Evolutionary conservation across 2,329 filamentous ascomycete species (phyloP).

Genomic region (Curvularia spicifera): DNA sequence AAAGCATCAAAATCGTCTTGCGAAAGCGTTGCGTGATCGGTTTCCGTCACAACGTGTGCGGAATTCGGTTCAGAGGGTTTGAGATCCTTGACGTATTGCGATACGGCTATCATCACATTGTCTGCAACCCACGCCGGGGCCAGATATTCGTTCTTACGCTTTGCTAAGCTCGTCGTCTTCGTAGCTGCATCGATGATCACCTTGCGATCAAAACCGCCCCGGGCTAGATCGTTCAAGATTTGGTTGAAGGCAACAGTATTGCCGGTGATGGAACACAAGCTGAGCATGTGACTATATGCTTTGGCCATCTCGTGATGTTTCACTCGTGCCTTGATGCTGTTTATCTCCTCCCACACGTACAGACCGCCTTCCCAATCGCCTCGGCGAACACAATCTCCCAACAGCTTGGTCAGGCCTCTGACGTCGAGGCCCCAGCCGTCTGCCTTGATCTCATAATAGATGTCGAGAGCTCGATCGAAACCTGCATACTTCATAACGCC

Average conservation of each 20-base stretch:
- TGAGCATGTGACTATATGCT: constrained; percentile 44
- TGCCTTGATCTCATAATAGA: constrained; percentile 52
- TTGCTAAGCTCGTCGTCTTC: constrained; percentile 21
- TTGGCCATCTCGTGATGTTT: constrained; percentile 32
- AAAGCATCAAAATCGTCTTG: constrained; percentile 7
- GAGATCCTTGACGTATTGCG: constrained; percentile 30
- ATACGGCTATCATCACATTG: constrained; percentile 43
- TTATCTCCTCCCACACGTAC: constrained; percentile 54
- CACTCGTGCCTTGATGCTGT: constrained; percentile 33
- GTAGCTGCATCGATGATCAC: constrained; percentile 31
- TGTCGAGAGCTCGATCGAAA: constrained; percentile 52
- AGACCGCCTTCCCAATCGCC: constrained; percentile 46
- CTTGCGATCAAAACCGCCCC: constrained; percentile 35
- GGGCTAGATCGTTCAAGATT: constrained; percentile 37
- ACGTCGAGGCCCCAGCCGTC: constrained; percentile 57
- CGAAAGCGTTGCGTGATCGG: constrained; percentile 15
- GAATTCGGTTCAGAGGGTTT: constrained; percentile 5
- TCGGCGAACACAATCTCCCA: constrained; percentile 51
- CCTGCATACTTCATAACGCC: constrained; percentile 55
- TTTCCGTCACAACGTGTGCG: constrained; percentile 7
- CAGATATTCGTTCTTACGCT: constrained; percentile 19
- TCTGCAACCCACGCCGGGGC: constrained; percentile 43
- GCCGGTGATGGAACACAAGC: constrained; percentile 40
- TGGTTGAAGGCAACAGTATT: constrained; percentile 44
- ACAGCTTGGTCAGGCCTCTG: constrained; percentile 47